phyloP scores from a whole-genome alignment of 2,329 filamentous ascomycete species.

The Metarhizium album region DNA sequence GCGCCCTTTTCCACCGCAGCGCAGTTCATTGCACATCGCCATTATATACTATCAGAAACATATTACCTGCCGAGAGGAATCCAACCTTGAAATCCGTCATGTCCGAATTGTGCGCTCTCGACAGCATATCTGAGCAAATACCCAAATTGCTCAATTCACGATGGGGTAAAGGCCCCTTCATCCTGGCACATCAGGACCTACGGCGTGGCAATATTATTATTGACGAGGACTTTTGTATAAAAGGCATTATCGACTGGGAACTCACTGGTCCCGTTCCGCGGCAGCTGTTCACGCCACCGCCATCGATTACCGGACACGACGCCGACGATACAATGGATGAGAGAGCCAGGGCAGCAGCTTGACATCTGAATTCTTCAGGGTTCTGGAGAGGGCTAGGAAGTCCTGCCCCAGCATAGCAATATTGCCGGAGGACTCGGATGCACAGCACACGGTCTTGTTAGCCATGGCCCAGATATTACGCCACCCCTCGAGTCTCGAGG shows the following conservation, averaged over 20 bases:
- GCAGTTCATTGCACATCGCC: constrained; percentile 7
- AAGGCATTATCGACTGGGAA: constrained; percentile 17
- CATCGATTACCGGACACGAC: constrained; percentile 9
- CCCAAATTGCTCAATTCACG: background rate
- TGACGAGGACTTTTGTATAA: constrained; percentile 12
- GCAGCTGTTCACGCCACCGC: constrained; percentile 10
- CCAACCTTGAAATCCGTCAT: constrained; percentile 3
- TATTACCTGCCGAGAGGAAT: constrained; percentile 6
- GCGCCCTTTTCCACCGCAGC: background rate
- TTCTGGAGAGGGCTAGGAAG: background rate
- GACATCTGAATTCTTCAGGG: background rate
- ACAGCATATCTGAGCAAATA: constrained; percentile 2
- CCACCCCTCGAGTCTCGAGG: background rate
- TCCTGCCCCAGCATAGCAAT: background rate
- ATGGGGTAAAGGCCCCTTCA: constrained; percentile 6
- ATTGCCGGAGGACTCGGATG: background rate
- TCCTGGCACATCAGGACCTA: constrained; percentile 9
- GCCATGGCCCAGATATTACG: background rate
- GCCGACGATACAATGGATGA: background rate
- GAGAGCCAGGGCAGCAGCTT: background rate
- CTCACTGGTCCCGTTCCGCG: constrained; percentile 8
- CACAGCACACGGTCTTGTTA: background rate
- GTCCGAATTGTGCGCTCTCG: constrained; percentile 9
- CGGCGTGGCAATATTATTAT: constrained; percentile 15
- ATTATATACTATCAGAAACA: constrained; percentile 6